Evolutionary conservation across 1,139 yeast species (phyloP).

Genomic region (Debaryomyces subglobosus): DNA sequence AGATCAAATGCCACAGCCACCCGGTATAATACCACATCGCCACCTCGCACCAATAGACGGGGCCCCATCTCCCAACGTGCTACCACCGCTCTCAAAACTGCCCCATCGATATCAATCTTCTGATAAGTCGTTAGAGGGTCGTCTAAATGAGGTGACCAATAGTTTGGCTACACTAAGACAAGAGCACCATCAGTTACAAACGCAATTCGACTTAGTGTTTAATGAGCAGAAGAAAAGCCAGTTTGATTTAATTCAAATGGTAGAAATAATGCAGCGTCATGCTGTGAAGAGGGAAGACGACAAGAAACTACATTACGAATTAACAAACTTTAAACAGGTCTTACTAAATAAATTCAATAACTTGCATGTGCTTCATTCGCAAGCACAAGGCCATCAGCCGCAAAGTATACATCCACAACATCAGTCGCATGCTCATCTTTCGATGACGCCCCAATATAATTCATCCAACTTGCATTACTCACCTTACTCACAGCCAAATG

Average conservation of each 20-base stretch:
- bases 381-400: not conserved
- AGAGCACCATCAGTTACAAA: slow-evolving; percentile 40
- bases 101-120: slow-evolving; percentile 8
- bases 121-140: slow-evolving; percentile 9
- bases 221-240: slow-evolving; percentile 52
- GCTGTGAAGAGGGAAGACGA: not conserved
- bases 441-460: slow-evolving; percentile 38
- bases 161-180: slow-evolving; percentile 37
- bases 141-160: slow-evolving; percentile 43
- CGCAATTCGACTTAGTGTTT: slow-evolving; percentile 48
- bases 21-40: slow-evolving; percentile 13
- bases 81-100: slow-evolving; percentile 15
- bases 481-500: slow-evolving; percentile 18
- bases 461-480: slow-evolving; percentile 43
- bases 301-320: slow-evolving; percentile 6
- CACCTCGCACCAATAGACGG: slow-evolving; percentile 3
- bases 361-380: slow-evolving; percentile 1
- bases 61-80: slow-evolving; percentile 9
- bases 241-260: slow-evolving; percentile 49
- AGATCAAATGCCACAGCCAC: slow-evolving; percentile 15
- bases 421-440: slow-evolving; percentile 13
- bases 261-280: slow-evolving; percentile 48
- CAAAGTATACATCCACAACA: slow-evolving; percentile 6
- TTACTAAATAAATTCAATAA: slow-evolving; percentile 10
- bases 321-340: slow-evolving; percentile 9